These are phyloP conservation scores for Leptographium flavum DNA, from an alignment of 2,329 filamentous ascomycete species.

Conservation along the genomic window DNA sequence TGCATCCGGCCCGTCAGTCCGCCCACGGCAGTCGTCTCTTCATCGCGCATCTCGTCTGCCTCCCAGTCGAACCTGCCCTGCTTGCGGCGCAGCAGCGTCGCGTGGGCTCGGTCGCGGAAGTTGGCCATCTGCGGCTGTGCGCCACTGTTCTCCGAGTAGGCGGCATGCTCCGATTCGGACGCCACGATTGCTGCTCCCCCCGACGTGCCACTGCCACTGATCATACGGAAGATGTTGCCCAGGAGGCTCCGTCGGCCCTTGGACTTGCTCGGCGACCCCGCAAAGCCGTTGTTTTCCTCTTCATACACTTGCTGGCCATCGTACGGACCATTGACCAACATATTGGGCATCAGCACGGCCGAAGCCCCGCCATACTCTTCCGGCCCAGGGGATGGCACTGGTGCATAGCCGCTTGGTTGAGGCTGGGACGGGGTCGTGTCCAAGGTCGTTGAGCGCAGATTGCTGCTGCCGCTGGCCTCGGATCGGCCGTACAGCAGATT, in stretches of 20 bases:
- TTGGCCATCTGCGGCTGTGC: constrained; percentile 4
- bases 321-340: neutral
- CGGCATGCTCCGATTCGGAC: neutral
- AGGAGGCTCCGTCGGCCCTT: constrained; percentile 50
- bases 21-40: constrained; percentile 10
- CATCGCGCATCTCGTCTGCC: constrained; percentile 39
- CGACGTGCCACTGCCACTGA: constrained; percentile 23
- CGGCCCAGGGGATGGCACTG: neutral
- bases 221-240: constrained; percentile 51
- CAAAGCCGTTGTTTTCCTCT: constrained; percentile 16
- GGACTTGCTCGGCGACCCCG: constrained; percentile 41
- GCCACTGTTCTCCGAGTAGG: constrained; percentile 11
- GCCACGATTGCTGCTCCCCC: neutral
- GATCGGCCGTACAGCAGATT: constrained; percentile 20
- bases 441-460: neutral
- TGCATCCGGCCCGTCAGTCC: constrained; percentile 2
- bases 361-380: neutral
- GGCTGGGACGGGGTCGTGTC: neutral
- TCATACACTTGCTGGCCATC: constrained; percentile 4
- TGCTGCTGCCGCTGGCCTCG: no score
- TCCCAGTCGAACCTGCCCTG: constrained; percentile 43
- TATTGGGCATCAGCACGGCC: neutral
- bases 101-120: constrained; percentile 24
- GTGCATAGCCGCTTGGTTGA: neutral
- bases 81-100: constrained; percentile 34